Percentiles rank a stretch among this genome's conserved stretches.
These are phyloP conservation scores for Kandelia obovata DNA, from an alignment of 345 rosid genomes.

Conservation along the genomic window DNA sequence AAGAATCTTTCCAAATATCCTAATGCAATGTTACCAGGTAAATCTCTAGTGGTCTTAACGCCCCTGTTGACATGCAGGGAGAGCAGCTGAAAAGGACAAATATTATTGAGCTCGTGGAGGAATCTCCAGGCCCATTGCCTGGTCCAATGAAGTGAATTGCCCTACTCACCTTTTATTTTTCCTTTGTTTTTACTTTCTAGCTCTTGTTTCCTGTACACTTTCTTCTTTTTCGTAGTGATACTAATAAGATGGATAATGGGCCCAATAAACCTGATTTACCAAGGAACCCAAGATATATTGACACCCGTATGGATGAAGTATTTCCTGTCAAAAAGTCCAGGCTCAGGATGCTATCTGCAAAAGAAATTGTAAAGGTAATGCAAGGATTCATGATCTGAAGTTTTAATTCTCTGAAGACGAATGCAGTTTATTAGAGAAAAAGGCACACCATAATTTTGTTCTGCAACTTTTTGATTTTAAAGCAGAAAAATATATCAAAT, in stretches of 20 bases:
- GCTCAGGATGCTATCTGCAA: conserved; percentile 45
- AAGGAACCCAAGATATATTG: conserved; percentile 60
- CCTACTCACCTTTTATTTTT: background rate
- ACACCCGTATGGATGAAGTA: conserved; percentile 66
- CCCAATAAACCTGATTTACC: conserved; percentile 45
- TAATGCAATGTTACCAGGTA: background rate
- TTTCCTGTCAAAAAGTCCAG: conserved; percentile 77
- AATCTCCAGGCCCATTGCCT: conserved; percentile 39
- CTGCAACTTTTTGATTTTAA: conserved; percentile 11
- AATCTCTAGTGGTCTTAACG: background rate
- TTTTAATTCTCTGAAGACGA: background rate
- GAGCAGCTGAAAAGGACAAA: conserved; percentile 69
- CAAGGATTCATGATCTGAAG: background rate
- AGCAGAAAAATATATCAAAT: conserved; percentile 48
- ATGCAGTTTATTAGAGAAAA: background rate
- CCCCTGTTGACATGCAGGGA: conserved; percentile 43
- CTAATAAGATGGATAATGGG: conserved; percentile 37
- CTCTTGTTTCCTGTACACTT: conserved; percentile 13
- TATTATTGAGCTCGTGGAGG: conserved; percentile 48
- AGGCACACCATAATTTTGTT: conserved; percentile 14
- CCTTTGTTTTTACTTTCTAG: background rate
- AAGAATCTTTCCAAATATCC: background rate
- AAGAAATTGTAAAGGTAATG: conserved; percentile 67
- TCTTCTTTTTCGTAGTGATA: conserved; percentile 16
- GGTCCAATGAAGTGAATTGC: conserved; percentile 43